A percentile compares a stretch with the other conserved stretches of the same genome.
Conservation (phyloP, 2,329 filamentous ascomycete species). For the Colletotrichum destructivum region DNA sequence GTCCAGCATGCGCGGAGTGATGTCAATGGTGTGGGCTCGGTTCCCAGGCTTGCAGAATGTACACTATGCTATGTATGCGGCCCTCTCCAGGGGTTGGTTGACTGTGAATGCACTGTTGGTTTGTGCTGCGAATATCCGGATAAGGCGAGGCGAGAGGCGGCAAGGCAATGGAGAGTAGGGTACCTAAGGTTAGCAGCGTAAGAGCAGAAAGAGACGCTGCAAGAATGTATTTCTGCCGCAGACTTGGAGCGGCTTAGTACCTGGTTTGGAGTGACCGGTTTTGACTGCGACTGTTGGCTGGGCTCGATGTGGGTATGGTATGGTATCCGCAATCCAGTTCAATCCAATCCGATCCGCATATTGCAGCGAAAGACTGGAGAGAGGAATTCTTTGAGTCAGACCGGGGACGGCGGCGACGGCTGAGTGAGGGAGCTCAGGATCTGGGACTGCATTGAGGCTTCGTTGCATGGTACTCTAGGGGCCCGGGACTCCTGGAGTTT, state of each 20-base stretch:
- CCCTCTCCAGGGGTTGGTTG: neutral
- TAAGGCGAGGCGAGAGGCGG: neutral
- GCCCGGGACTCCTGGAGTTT: neutral
- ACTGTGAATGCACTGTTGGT: neutral
- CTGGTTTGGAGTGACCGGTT: neutral
- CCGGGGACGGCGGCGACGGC: neutral
- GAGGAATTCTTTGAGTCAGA: slow-evolving; percentile 8
- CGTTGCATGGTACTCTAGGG: neutral
- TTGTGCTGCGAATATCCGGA: neutral
- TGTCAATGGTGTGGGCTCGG: slow-evolving; percentile 35
- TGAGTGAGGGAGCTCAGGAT: neutral
- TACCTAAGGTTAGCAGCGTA: no score
- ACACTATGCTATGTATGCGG: neutral
- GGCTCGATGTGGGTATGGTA: neutral
- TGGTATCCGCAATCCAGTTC: neutral
- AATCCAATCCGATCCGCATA: neutral
- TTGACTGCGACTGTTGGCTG: neutral
- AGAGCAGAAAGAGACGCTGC: neutral
- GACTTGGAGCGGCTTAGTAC: neutral
- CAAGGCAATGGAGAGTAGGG: neutral
- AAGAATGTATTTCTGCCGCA: neutral
- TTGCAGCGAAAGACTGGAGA: neutral
- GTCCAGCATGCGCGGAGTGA: slow-evolving; percentile 16
- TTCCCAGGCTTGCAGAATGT: slow-evolving; percentile 10
- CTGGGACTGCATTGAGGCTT: neutral